Percentiles rank a stretch among this genome's conserved stretches.
Conservation (phyloP, 306 rosid species). For the Dicorynia guianensis region DNA sequence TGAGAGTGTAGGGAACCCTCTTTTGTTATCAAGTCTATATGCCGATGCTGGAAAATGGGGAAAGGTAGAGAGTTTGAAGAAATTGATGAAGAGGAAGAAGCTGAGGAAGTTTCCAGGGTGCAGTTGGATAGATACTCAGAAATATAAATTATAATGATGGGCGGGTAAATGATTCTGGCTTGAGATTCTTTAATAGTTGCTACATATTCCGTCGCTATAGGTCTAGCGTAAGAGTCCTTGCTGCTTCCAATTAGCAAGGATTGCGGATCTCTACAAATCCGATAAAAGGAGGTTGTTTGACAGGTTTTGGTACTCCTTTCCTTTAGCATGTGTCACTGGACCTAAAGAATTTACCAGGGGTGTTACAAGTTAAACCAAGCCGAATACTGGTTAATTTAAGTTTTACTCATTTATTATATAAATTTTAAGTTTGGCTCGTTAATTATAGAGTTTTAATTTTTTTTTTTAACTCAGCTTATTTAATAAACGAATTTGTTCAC, state of each 20-base stretch:
- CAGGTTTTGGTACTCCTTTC: background rate
- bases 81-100: conserved; percentile 64
- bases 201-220: conserved; percentile 1
- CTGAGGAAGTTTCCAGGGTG: conserved; percentile 69
- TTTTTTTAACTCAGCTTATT: no score
- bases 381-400: no score
- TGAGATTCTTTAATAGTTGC: conserved; percentile 24
- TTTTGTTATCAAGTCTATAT: conserved; percentile 68
- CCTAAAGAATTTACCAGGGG: background rate
- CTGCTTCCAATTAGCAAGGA: background rate
- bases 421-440: no score
- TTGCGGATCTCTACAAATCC: background rate
- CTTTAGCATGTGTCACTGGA: conserved; percentile 1
- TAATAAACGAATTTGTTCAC: no score
- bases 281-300: background rate
- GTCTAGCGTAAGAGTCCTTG: background rate
- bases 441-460: no score
- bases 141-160: conserved; percentile 35
- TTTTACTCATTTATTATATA: no score
- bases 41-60: conserved; percentile 84
- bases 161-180: conserved; percentile 15
- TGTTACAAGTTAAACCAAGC: no score
- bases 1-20: conserved; percentile 72
- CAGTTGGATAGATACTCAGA: conserved; percentile 79
- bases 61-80: conserved; percentile 74